These are phyloP conservation scores for Polytrichum formosum DNA, from an alignment of 225 moss, liverwort and hornwort genomes.

Conservation along the genomic window DNA sequence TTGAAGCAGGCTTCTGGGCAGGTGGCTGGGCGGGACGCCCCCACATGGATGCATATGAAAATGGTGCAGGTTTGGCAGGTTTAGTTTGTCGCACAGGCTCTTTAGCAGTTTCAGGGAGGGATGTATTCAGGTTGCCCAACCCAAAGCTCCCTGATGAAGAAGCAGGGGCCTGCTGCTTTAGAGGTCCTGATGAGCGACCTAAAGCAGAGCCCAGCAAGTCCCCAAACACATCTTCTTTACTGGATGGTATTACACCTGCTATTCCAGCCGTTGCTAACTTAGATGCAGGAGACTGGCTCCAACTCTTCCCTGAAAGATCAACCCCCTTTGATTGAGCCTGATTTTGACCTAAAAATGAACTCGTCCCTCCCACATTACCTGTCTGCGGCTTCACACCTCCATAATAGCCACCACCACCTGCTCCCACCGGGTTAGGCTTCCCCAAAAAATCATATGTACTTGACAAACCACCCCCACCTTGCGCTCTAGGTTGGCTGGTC, in stretches of 20 bases:
- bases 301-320: constrained; percentile 53
- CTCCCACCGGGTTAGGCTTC: constrained; percentile 31
- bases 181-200: constrained; percentile 64
- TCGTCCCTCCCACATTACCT: constrained; percentile 41
- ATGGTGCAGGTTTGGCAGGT: constrained; percentile 46
- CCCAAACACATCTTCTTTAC: constrained; percentile 88
- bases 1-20: constrained; percentile 33
- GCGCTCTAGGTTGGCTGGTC: constrained; percentile 22
- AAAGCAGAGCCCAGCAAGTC: constrained; percentile 84
- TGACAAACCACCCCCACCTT: constrained; percentile 27
- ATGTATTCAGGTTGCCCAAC: constrained; percentile 65
- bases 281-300: constrained; percentile 45
- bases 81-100: constrained; percentile 30
- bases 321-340: constrained; percentile 39
- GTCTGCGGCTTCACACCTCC: constrained; percentile 29
- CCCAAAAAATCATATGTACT: constrained; percentile 51
- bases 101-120: constrained; percentile 58
- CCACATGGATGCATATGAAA: constrained; percentile 52
- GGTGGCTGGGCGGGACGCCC: constrained; percentile 22
- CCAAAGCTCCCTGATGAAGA: constrained; percentile 50
- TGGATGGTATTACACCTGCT: constrained; percentile 65
- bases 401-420: constrained; percentile 33
- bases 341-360: constrained; percentile 33
- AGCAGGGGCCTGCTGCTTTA: constrained; percentile 59
- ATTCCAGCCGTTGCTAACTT: constrained; percentile 83